These are phyloP conservation scores for Plantago major DNA, from an alignment of 257 asterid species.

Conservation along the genomic window DNA sequence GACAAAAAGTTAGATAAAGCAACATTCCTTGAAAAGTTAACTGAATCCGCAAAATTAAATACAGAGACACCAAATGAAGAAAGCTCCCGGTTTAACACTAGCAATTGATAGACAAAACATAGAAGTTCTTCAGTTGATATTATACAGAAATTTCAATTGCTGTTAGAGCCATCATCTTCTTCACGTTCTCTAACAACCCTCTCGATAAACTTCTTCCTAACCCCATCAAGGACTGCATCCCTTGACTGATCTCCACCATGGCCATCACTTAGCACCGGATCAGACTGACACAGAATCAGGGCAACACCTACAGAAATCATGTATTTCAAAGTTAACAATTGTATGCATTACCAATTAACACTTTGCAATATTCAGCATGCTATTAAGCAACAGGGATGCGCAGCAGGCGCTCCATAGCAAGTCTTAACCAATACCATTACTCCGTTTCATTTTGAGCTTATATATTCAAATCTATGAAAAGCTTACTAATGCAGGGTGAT, in stretches of 20 bases:
- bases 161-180: conserved; percentile 61
- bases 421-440: too few species aligned
- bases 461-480: too few species aligned
- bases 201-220: conserved; percentile 79
- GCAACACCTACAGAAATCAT: conserved; percentile 60
- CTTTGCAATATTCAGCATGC: not conserved
- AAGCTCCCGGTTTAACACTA: too few species aligned
- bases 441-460: too few species aligned
- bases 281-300: conserved; percentile 72
- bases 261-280: conserved; percentile 84
- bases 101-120: too few species aligned
- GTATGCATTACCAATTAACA: not conserved
- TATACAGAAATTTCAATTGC: not conserved
- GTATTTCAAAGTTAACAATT: conserved; percentile 4
- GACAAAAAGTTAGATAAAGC: too few species aligned
- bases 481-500: too few species aligned
- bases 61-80: too few species aligned
- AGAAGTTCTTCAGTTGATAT: too few species aligned
- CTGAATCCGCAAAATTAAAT: not conserved
- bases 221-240: conserved; percentile 74
- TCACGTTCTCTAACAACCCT: conserved; percentile 72
- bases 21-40: too few species aligned
- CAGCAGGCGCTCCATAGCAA: too few species aligned
- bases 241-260: conserved; percentile 68
- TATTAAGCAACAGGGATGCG: not conserved